Evolutionary conservation across 345 rosid species (phyloP).

Genomic region (Salix suchowensis): DNA sequence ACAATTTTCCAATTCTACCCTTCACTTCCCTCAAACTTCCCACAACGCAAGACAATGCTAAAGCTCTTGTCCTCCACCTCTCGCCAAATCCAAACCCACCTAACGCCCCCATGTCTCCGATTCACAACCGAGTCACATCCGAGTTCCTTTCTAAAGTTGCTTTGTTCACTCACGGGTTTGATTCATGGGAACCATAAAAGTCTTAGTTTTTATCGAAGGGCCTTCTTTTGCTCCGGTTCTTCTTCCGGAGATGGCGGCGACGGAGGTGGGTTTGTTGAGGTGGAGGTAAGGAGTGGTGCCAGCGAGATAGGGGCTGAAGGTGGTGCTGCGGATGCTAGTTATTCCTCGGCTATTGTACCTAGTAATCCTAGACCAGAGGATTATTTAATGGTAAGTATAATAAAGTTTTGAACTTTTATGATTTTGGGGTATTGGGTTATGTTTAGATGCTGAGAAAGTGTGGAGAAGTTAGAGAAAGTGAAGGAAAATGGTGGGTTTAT

Average conservation of each 20-base stretch:
- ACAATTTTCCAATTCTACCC: neutral
- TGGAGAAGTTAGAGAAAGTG: neutral
- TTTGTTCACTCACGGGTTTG: constrained; percentile 17
- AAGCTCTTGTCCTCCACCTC: constrained; percentile 22
- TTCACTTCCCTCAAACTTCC: neutral
- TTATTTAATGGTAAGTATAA: constrained; percentile 63
- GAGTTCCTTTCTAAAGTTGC: constrained; percentile 9
- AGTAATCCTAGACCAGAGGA: constrained; percentile 81
- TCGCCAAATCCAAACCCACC: constrained; percentile 22
- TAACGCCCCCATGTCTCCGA: constrained; percentile 24
- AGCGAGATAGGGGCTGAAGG: constrained; percentile 37
- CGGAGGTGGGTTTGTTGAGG: constrained; percentile 36
- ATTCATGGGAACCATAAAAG: constrained; percentile 12
- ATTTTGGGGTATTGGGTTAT: neutral
- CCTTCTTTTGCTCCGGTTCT: constrained; percentile 75
- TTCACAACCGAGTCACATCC: neutral
- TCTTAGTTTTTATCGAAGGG: constrained; percentile 35
- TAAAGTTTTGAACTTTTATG: neutral
- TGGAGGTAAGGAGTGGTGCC: constrained; percentile 36
- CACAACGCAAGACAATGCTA: constrained; percentile 12
- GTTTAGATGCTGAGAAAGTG: neutral
- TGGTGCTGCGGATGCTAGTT: constrained; percentile 39
- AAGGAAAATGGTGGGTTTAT: neutral
- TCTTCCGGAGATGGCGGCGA: constrained; percentile 22
- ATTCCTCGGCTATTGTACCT: constrained; percentile 76